Evolutionary conservation across 805 yeast species (phyloP), one percentile per base, ranked within the genome.

Genomic region (Naumovozyma dairenensis): DNA sequence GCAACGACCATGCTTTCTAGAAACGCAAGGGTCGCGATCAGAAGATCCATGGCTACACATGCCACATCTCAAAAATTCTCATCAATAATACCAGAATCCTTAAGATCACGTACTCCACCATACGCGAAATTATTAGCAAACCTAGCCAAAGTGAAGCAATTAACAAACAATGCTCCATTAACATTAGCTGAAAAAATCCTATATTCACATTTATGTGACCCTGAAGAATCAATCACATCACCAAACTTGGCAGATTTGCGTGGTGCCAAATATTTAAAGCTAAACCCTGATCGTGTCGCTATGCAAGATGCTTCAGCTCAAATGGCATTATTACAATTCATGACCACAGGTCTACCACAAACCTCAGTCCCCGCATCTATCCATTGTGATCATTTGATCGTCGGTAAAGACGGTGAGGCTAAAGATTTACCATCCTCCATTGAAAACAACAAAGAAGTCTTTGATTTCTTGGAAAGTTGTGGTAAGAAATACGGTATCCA

Each of bases 301-400:
- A 89, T 93, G 94, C 98, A 92, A 69, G 98, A 92, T 69, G 98
- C 98, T n/a, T 83, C 96, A 21, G 98, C 98, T 14, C 98, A 92
- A 65, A 92, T 89, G 84, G 98, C 98, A n/a, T 69, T 92, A 47
- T 68, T 92, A 49, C 98, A 92, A 65, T 92, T 92, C 67, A 92
- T 92, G 95, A 85, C 96, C 34, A 89, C 96, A 45, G 94, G 94
- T 24, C 74, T 89, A 74, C 67, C 80, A 32, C 61, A 74, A 24
- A 89, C 95, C 14, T 81, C 82, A 5, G 94, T 93, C 6, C 98
- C 98, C 24, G 89, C 84, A 14, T 83, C 96, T 5, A 89, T 92
- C 43, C 98, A 92, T 63, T 92, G 98, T 67, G 98, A 92, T 59
- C 98, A 92, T 65, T 75, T 92, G 63, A 89, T 92, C 60, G 97